These are phyloP conservation scores for Nepenthes mirabilis DNA, from an alignment of 148 eudicot species.

Conservation along the genomic window DNA sequence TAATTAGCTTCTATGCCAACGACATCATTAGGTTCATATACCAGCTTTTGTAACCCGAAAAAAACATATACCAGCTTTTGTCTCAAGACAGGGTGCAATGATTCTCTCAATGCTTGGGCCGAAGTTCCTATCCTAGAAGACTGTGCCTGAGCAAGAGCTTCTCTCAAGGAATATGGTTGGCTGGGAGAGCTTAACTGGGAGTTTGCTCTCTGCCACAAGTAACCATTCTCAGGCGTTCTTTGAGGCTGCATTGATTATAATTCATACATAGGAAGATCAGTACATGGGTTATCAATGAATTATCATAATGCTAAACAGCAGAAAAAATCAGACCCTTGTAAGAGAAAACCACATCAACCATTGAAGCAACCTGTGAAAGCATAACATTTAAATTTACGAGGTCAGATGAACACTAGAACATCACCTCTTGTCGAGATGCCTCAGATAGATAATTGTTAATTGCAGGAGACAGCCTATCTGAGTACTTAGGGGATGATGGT, in stretches of 20 bases:
- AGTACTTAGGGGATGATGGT: conserved; percentile 77
- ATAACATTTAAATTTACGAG: not conserved
- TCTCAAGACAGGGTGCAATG: conserved; percentile 92
- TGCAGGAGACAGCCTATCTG: conserved; percentile 95
- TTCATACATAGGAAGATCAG: not conserved
- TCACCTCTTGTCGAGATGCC: conserved; percentile 95
- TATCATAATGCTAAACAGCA: not conserved
- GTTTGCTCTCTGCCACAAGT: conserved; percentile 89
- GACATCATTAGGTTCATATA: conserved; percentile 10
- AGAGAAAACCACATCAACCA: not conserved
- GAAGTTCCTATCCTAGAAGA: conserved; percentile 97
- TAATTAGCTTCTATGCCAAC: not conserved
- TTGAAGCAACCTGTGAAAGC: not conserved
- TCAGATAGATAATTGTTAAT: conserved; percentile 86
- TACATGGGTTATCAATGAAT: not conserved
- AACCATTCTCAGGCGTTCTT: conserved; percentile 88
- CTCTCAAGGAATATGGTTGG: conserved; percentile 97
- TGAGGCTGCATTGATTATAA: conserved; percentile 51
- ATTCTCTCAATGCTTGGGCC: conserved; percentile 83
- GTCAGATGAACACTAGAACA: conserved; percentile 6
- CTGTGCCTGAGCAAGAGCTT: conserved; percentile 98
- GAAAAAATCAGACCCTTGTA: not conserved
- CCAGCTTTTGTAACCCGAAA: conserved; percentile 55
- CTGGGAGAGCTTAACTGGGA: conserved; percentile 98
- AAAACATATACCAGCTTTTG: conserved; percentile 68